Percentiles rank a stretch among this genome's conserved stretches.
Conservation (phyloP, 108 stramenopile genomes). For the Skeletonema menzelii region DNA sequence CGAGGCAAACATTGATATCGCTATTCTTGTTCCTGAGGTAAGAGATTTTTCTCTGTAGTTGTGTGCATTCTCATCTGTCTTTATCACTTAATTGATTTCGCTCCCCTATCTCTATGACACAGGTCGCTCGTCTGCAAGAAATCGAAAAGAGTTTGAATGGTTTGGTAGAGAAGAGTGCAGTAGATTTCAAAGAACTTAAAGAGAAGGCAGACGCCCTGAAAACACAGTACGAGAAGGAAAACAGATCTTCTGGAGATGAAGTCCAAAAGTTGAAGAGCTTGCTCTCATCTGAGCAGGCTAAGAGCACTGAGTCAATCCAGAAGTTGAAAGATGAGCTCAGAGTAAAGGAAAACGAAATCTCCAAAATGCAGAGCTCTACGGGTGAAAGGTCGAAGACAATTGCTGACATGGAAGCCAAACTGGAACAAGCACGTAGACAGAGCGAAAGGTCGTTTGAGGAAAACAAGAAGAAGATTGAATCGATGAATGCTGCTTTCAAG, state of each 20-base stretch:
- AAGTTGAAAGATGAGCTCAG: constrained; percentile 28
- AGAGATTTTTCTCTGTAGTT: neutral
- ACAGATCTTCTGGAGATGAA: constrained; percentile 10
- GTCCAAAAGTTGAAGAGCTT: constrained; percentile 21
- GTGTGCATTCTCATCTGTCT: neutral
- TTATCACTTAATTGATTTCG: neutral
- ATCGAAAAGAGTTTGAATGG: constrained; percentile 29
- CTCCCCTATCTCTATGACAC: neutral
- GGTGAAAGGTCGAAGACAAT: constrained; percentile 24
- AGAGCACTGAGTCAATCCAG: constrained; percentile 28
- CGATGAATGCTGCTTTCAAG: constrained; percentile 11
- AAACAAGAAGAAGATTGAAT: constrained; percentile 22
- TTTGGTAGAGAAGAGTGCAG: constrained; percentile 14
- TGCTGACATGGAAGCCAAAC: constrained; percentile 28
- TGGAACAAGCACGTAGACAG: constrained; percentile 11
- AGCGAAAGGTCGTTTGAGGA: constrained; percentile 31
- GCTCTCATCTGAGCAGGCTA: constrained; percentile 20
- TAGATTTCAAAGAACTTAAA: constrained; percentile 28
- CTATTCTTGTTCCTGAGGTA: constrained; percentile 39
- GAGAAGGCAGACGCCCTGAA: constrained; percentile 27
- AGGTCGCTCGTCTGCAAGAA: constrained; percentile 38
- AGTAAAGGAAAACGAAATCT: constrained; percentile 26
- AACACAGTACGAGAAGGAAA: constrained; percentile 29
- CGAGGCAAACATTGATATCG: constrained; percentile 32
- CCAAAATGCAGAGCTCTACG: constrained; percentile 12